These are phyloP conservation scores for Vararia minispora DNA, from an alignment of 768 basidiomycete species.

Conservation along the genomic window DNA sequence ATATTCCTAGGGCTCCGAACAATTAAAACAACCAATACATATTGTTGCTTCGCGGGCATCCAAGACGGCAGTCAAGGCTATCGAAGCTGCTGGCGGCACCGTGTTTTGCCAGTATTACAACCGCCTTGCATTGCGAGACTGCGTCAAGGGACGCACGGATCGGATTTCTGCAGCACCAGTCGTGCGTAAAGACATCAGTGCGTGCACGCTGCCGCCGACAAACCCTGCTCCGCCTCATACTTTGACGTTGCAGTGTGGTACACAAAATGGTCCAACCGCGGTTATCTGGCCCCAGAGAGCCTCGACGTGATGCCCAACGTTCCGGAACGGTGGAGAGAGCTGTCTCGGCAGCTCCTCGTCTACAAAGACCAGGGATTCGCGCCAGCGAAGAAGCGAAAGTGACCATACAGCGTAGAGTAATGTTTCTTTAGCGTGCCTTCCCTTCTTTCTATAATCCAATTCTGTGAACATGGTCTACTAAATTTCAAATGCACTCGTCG, in stretches of 20 bases:
- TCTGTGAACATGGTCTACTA: too few species aligned
- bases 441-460: too few species aligned
- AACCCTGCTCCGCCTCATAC: background rate
- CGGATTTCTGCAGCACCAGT: slow-evolving; percentile 69
- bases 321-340: slow-evolving; percentile 56
- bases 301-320: slow-evolving; percentile 49
- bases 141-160: slow-evolving; percentile 60
- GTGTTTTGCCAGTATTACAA: slow-evolving; percentile 92
- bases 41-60: slow-evolving; percentile 81
- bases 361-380: slow-evolving; percentile 33
- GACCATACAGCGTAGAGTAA: too few species aligned
- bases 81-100: slow-evolving; percentile 73
- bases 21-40: slow-evolving; percentile 61
- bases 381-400: too few species aligned
- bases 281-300: slow-evolving; percentile 57
- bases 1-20: slow-evolving; percentile 44
- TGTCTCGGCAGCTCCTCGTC: slow-evolving; percentile 49
- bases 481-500: too few species aligned
- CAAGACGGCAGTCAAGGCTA: slow-evolving; percentile 71
- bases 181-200: slow-evolving; percentile 77
- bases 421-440: too few species aligned
- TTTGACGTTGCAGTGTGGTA: slow-evolving; percentile 56
- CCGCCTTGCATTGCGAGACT: slow-evolving; percentile 68
- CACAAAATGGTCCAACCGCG: slow-evolving; percentile 58
- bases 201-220: slow-evolving; percentile 20